These are phyloP conservation scores for Babesia caballi DNA, from an alignment of 169 alveolate species.

Conservation along the genomic window DNA sequence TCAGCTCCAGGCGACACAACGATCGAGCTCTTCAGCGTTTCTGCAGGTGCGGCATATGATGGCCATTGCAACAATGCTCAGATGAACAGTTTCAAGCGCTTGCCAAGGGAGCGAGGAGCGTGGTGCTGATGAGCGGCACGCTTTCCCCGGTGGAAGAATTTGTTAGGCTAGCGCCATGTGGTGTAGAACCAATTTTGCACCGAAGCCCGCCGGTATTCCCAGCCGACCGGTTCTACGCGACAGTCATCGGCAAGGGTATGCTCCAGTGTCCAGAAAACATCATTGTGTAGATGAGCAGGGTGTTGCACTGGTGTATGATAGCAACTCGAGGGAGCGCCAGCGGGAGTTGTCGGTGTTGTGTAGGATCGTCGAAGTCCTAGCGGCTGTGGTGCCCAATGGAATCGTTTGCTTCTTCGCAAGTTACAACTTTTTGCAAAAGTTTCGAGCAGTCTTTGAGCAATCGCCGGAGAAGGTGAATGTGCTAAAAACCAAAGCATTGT, in stretches of 20 bases:
- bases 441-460: constrained; percentile 17
- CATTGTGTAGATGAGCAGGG: constrained; percentile 29
- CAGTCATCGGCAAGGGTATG: constrained; percentile 38
- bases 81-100: not conserved
- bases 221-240: constrained; percentile 15
- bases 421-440: constrained; percentile 17
- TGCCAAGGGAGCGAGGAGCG: constrained; percentile 42
- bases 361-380: constrained; percentile 1
- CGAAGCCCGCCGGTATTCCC: constrained; percentile 53
- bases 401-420: constrained; percentile 58
- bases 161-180: constrained; percentile 25
- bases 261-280: not conserved
- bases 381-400: constrained; percentile 51
- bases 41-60: constrained; percentile 14
- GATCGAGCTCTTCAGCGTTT: constrained; percentile 33
- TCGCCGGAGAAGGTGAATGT: constrained; percentile 13
- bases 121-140: constrained; percentile 61
- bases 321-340: constrained; percentile 5
- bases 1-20: not conserved
- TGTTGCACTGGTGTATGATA: constrained; percentile 36
- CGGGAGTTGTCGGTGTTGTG: constrained; percentile 42
- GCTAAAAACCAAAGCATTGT: constrained; percentile 7
- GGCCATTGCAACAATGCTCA: not conserved
- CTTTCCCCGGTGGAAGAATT: constrained; percentile 62
- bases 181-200: constrained; percentile 25